Base-by-base conservation (phyloP, 805 yeast species). In the Starmera pachycereana region DNA sequence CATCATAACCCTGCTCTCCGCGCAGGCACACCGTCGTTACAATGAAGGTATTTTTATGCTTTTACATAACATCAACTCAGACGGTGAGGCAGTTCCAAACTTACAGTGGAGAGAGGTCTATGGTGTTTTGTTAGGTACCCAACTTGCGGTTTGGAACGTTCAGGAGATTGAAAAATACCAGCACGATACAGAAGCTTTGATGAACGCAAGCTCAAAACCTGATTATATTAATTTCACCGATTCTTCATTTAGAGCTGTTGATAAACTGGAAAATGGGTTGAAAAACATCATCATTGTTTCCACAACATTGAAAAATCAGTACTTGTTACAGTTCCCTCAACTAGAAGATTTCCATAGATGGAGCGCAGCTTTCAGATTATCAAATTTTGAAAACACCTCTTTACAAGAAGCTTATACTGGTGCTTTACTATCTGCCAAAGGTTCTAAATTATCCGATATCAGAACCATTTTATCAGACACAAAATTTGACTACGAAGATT, bases 381-480 rank as follows among this genome's bases (percentile, higher is more conserved):
- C 95, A 11, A 71, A 77, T 33, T 89, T 74, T 57, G 98, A 92
- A 63, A 80, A 81, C 60, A 74, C 79, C 14, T 66, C 87, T 10
- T 66, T 92, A 42, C 97, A 92, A 63, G 95, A 88, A 57, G 97
- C 97, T 1, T 92, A 92, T 60, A 89, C 98, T 0, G 98, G 96
- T 9, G 96, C 97, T 0, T 66, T 92, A 41, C 66, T 92, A 40
- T 81, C 94, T 9, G 88, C 96, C n/a, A 72, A 94, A 53, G 98
- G 98, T 18, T 73, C 95, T 6, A 68, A 82, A 44, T 65, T 92
- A 44, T 80, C 90, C 40, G 97, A 94, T 54, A 88, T 92, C 45
- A 74, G 84, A 44, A 82, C 90, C 12, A 69, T 92, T 35, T 68
- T 92, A 42, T 81, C 95, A 1, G 95, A 84, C 47, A 81, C 92